Evolutionary conservation across 257 asterid species (phyloP), one percentile per base, ranked within the genome.

Genomic region (Fraxinus americana): DNA sequence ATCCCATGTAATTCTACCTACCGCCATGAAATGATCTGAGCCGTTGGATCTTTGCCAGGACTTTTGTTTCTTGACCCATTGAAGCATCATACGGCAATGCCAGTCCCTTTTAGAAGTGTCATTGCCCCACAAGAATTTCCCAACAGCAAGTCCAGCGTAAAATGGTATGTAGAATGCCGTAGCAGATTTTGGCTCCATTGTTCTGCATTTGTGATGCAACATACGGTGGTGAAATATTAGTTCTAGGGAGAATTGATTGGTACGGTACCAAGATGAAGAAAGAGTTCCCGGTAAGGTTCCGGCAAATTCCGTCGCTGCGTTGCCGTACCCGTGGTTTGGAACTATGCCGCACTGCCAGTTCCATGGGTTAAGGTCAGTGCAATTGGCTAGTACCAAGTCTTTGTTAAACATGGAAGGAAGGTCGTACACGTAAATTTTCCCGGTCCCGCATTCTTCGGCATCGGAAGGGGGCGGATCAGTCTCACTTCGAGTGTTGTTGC

Each of bases 121-220:
- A 74, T 92, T 91, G 19, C 36, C 73, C 92, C 91, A 87, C 12
- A 91, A 70, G 77, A 82, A 88, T 77, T 88, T 92, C 7, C 91
- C 93, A 0, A 85, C 93, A 1, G 97, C 92, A 45, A 89, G 91
- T 6, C 97, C 97, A 0, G 97, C 97, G 86, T 95, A 95, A 72
- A 95, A 95, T 17, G 99, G 99, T 10, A 95, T 89, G 85, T 95
- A 95, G 82, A 87, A 95, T 16, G 97, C 97, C 39, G 99, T 93
- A 19, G 99, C 99, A 0, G 87, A 77, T 67, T 85, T 90, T 52
- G 98, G 94, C 39, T 89, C 89, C 6, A 36, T 65, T 14, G 99
- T 93, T 48, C 97, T 59, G 78, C 99, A 95, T 69, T 71, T 85
- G 79, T 94, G 92, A 39, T 86, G 88, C 73, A 90, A 68, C 43